phyloP scores from a whole-genome alignment of 1,284 basidiomycete genomes.

The Pascua guehoae region DNA sequence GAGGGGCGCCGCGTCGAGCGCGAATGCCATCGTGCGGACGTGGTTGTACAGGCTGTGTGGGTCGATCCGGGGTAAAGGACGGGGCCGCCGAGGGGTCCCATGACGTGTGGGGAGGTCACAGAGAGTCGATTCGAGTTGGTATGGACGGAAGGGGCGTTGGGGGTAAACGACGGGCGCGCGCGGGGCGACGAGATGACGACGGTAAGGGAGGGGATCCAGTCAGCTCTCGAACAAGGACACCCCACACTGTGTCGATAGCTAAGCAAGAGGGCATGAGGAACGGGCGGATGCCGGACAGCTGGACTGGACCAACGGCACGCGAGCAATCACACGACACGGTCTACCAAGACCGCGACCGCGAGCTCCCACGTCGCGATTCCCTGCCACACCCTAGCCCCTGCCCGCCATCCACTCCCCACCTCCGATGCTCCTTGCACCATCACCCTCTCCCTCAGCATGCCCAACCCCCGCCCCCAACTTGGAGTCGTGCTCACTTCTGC shows the following conservation, averaged over 20 bases:
- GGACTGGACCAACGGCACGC: too few species aligned
- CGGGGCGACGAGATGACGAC: background rate
- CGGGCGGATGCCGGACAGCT: too few species aligned
- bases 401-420: background rate
- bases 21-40: constrained; percentile 46
- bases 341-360: constrained; percentile 1
- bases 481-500: constrained; percentile 39
- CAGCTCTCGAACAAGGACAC: too few species aligned
- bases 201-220: too few species aligned
- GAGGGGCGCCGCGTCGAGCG: constrained; percentile 48
- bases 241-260: too few species aligned
- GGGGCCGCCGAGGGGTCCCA: too few species aligned
- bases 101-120: background rate
- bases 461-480: background rate
- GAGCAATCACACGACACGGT: too few species aligned
- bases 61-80: background rate
- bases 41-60: constrained; percentile 45
- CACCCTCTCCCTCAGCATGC: constrained; percentile 1
- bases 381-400: too few species aligned
- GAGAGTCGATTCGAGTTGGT: too few species aligned
- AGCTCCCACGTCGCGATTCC: background rate
- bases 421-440: background rate
- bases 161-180: background rate
- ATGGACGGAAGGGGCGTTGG: too few species aligned
- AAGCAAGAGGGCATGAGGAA: too few species aligned